Conservation (phyloP, 2,329 filamentous ascomycete genomes). For the Beauveria brongniartii region DNA sequence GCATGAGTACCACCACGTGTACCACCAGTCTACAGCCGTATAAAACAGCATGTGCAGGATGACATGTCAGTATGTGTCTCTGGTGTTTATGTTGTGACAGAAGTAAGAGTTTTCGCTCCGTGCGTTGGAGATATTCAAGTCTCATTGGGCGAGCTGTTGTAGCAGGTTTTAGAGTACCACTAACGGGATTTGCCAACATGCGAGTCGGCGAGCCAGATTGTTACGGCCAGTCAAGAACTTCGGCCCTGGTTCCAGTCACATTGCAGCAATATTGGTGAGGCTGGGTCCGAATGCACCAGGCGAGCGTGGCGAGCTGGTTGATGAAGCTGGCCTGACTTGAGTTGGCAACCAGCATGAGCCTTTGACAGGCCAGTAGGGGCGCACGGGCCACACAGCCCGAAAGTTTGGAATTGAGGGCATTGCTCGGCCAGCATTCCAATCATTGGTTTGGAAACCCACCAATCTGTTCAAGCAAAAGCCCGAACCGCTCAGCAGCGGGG, state of each 20-base stretch:
- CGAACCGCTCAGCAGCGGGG: neutral
- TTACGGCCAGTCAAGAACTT: neutral
- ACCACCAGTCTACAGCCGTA: too few relatives aligned
- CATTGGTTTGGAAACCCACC: neutral
- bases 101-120: neutral
- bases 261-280: neutral
- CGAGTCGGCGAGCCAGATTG: neutral
- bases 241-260: neutral
- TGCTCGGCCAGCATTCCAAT: constrained; percentile 1
- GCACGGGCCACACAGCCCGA: constrained; percentile 2
- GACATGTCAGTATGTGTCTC: neutral
- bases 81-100: neutral
- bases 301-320: neutral
- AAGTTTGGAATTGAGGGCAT: neutral
- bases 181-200: neutral
- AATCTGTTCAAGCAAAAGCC: neutral
- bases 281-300: neutral
- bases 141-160: neutral
- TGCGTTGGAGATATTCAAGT: neutral
- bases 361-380: neutral
- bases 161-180: neutral
- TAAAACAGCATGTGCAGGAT: neutral
- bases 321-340: neutral
- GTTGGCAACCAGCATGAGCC: neutral
- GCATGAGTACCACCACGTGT: too few relatives aligned